Evolutionary conservation across 2,329 filamentous ascomycete genomes (phyloP).

Genomic region (Claviceps cyperi): DNA sequence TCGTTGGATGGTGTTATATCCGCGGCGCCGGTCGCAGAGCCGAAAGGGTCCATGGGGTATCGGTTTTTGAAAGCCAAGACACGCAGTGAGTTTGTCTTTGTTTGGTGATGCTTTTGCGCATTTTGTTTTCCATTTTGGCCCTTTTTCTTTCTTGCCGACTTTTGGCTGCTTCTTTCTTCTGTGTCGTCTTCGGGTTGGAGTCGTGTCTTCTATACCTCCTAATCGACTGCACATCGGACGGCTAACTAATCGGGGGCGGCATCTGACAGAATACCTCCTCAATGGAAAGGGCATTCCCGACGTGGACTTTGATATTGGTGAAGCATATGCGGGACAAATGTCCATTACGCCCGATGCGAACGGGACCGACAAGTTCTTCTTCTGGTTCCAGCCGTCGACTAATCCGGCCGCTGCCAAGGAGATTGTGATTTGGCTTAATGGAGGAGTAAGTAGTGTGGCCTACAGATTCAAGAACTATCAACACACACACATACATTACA

Average conservation of each 20-base stretch:
- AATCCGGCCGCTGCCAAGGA: constrained; percentile 35
- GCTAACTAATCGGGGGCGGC: background rate
- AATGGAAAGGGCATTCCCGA: constrained; percentile 48
- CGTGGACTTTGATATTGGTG: constrained; percentile 47
- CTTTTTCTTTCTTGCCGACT: background rate
- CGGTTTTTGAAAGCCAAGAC: background rate
- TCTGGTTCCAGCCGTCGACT: constrained; percentile 39
- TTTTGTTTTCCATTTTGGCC: background rate
- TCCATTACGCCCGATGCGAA: constrained; percentile 33
- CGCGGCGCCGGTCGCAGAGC: too few species aligned
- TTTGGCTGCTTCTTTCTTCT: too few species aligned
- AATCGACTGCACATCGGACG: too few species aligned
- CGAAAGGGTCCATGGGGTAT: too few species aligned
- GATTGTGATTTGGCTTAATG: constrained; percentile 48
- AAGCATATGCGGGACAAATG: constrained; percentile 42
- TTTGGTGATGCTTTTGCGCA: background rate
- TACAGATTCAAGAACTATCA: background rate
- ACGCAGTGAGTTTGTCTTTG: background rate
- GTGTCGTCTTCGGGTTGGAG: too few species aligned
- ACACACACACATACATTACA: background rate
- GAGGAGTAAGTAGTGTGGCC: constrained; percentile 22
- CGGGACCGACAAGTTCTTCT: constrained; percentile 26
- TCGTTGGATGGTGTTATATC: too few species aligned
- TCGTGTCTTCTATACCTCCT: too few species aligned
- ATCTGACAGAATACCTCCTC: constrained; percentile 35